phyloP scores from a whole-genome alignment of 441 rosid species.

The Populus hybrid region DNA sequence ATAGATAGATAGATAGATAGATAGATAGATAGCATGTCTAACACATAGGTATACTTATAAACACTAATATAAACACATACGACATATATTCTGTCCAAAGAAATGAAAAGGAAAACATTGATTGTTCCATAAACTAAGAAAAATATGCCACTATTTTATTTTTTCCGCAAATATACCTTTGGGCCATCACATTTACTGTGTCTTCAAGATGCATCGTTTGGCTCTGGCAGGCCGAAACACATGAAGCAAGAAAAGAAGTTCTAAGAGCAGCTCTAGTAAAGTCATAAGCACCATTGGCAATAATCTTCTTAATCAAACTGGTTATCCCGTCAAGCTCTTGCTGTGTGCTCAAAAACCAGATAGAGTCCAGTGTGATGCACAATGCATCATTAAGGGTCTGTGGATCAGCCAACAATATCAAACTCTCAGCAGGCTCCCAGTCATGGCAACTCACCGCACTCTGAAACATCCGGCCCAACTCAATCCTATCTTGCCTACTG shows the following conservation, averaged over 20 bases:
- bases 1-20: neutral
- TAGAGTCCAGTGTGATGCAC: constrained; percentile 86
- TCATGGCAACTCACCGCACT: constrained; percentile 78
- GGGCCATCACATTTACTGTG: constrained; percentile 88
- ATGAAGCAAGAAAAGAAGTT: constrained; percentile 92
- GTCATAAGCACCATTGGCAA: constrained; percentile 86
- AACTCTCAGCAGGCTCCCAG: constrained; percentile 77
- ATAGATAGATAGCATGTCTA: neutral
- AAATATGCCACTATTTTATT: constrained; percentile 5
- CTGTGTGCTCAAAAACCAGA: constrained; percentile 83
- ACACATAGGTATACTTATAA: neutral
- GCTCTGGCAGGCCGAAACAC: constrained; percentile 95
- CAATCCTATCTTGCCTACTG: constrained; percentile 67
- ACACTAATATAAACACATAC: neutral
- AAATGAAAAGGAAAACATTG: neutral
- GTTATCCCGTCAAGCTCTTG: constrained; percentile 67
- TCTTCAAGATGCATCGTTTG: constrained; percentile 82
- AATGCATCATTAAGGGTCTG: constrained; percentile 80
- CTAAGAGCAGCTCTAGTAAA: constrained; percentile 93
- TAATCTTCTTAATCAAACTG: constrained; percentile 62
- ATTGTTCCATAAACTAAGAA: constrained; percentile 2
- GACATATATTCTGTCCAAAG: neutral
- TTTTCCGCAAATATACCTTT: constrained; percentile 45
- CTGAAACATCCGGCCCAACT: constrained; percentile 75
- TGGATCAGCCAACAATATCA: constrained; percentile 63